These are phyloP conservation scores for Ganoderma sp. DNA, from an alignment of 1,284 basidiomycete genomes.

Conservation along the genomic window DNA sequence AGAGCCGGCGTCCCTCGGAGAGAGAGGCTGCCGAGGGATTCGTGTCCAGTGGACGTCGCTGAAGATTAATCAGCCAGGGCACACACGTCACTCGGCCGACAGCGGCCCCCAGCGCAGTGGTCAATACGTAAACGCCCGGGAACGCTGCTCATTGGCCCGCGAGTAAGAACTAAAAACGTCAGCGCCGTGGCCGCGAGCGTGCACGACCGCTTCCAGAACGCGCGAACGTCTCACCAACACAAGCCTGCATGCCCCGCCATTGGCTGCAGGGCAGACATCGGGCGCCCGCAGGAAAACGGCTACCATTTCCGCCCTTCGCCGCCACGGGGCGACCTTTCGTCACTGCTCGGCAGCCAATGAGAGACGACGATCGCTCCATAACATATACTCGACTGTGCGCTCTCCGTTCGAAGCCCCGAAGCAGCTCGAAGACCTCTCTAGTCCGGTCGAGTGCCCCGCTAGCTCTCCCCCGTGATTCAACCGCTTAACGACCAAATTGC, in stretches of 20 bases:
- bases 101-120: neutral
- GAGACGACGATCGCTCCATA: neutral
- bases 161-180: constrained; percentile 1
- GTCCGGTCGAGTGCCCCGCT: constrained; percentile 3
- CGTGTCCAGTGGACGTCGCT: neutral
- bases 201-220: constrained; percentile 6
- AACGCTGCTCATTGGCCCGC: neutral
- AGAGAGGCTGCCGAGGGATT: neutral
- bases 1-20: neutral
- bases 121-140: neutral
- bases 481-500: constrained; percentile 1
- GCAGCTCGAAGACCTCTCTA: constrained; percentile 1
- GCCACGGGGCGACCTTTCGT: constrained; percentile 3
- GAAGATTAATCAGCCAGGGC: neutral
- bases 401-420: constrained; percentile 3
- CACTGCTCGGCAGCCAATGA: constrained; percentile 2
- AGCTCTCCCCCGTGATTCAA: constrained; percentile 1
- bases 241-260: neutral
- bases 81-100: constrained; percentile 1
- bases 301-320: constrained; percentile 2
- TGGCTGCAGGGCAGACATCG: constrained; percentile 3
- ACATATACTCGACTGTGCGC: constrained; percentile 1
- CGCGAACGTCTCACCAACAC: neutral
- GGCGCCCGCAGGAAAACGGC: neutral
- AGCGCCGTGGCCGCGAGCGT: constrained; percentile 4